Evolutionary conservation across 139 green algal genomes (phyloP), one percentile per base, ranked within the genome.

Genomic region (Bryopsis sp.): DNA sequence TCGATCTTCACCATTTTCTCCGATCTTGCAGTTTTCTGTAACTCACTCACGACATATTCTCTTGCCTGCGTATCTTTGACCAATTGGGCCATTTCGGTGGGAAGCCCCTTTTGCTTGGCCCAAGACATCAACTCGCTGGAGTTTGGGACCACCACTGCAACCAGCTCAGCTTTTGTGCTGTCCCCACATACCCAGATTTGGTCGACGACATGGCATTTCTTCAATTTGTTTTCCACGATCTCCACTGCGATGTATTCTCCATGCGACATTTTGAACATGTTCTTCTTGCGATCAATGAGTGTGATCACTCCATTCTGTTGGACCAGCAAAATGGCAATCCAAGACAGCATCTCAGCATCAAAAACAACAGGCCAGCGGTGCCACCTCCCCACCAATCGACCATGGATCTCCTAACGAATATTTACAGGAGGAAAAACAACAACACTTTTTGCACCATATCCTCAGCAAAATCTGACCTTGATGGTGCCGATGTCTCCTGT

Each of bases 61-160:
- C 19, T 29, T 2, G 72, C 69, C 29, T 76, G 70, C 2, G 65
- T 61, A 8, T 80, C 67, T 31, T 33, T 50, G 61, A 64, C 78
- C 36, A 89, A 11, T 78, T 67, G 58, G 73, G 46, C 35, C 76
- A 60, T 28, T 47, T 58, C 39, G 3, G 19, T 19, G 15, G 19
- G 15, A 54, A 54, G 15, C 43, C 19, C 19, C 15, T 11, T 19
- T 19, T 11, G 11, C 43, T 54, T 54, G 28, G 86, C 89, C 81
- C 77, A 88, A 1, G 66, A 29, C 74, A 64, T 67, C 6, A 89
- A 54, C 26, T 62, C 66, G 46, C 73, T 70, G 71, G 87, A 74
- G 39, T 86, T 78, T 19, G 92, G 92, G 63, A 97, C 86, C 57
- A 92, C 88, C 62, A 98, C 84, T 1, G 80, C 89, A 58, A 98